Conservation (phyloP, 306 rosid species). For the Medicago ruthenica region DNA sequence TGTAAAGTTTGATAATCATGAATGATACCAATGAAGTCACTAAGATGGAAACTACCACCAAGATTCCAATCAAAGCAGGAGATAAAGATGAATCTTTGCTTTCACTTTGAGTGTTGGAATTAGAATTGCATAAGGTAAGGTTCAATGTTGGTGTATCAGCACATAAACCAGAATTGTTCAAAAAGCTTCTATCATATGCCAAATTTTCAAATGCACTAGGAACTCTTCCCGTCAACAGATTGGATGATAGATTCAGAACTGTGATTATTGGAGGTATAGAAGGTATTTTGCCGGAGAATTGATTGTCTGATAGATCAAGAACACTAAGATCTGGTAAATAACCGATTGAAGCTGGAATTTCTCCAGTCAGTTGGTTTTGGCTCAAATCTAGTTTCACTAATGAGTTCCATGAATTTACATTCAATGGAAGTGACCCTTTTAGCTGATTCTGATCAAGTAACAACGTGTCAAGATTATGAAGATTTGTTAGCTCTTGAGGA, state of each 20-base stretch:
- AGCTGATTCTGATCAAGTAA: slow-evolving; percentile 62
- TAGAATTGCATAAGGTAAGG: slow-evolving; percentile 49
- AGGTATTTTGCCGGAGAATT: slow-evolving; percentile 72
- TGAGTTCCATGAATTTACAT: slow-evolving; percentile 56
- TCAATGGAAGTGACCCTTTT: slow-evolving; percentile 54
- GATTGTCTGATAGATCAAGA: slow-evolving; percentile 73
- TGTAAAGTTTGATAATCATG: slow-evolving; percentile 39
- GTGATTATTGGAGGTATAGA: slow-evolving; percentile 32
- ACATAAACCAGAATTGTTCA: slow-evolving; percentile 74
- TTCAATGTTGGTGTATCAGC: slow-evolving; percentile 42
- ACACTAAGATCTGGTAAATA: slow-evolving; percentile 45
- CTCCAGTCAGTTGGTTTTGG: slow-evolving; percentile 59
- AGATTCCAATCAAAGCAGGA: slow-evolving; percentile 56
- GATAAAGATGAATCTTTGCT: slow-evolving; percentile 53
- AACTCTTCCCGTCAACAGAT: slow-evolving; percentile 60
- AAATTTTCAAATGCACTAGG: slow-evolving; percentile 54
- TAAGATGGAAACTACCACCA: slow-evolving; percentile 21
- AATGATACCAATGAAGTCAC: slow-evolving; percentile 33
- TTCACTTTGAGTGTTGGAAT: slow-evolving; percentile 28
- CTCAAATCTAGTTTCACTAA: slow-evolving; percentile 52
- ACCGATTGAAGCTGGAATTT: slow-evolving; percentile 54
- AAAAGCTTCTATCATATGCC: slow-evolving; percentile 59
- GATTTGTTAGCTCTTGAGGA: slow-evolving; percentile 62
- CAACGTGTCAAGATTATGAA: slow-evolving; percentile 44
- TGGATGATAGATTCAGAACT: slow-evolving; percentile 53